Evolutionary conservation across 176 grass and related monocot species (phyloP).

Genomic region (Rhynchospora pubera): DNA sequence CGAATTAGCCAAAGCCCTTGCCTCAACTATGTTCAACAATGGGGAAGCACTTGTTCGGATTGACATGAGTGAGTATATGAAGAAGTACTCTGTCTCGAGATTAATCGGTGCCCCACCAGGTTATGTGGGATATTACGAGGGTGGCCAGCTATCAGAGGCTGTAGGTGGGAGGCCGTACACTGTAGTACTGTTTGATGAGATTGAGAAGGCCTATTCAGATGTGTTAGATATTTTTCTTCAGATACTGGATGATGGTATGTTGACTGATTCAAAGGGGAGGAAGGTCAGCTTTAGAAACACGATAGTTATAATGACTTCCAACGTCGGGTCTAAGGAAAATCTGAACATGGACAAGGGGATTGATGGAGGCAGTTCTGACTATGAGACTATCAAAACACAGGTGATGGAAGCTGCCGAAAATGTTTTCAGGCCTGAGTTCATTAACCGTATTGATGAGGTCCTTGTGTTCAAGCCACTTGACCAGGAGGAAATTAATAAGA

Average conservation of each 20-base stretch:
- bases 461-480: slow-evolving; percentile 94
- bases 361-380: slow-evolving; percentile 39
- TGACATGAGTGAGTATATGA: slow-evolving; percentile 99
- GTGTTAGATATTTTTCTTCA: slow-evolving; percentile 97
- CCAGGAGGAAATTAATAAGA: slow-evolving; percentile 66
- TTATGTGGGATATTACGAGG: slow-evolving; percentile 96
- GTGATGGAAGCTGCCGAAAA: slow-evolving; percentile 96
- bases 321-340: slow-evolving; percentile 93
- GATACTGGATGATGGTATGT: slow-evolving; percentile 85
- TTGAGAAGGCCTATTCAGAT: slow-evolving; percentile 96
- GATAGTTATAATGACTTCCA: slow-evolving; percentile 97
- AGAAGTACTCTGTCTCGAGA: slow-evolving; percentile 91
- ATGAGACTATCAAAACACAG: slow-evolving; percentile 81
- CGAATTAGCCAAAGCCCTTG: slow-evolving; percentile 85
- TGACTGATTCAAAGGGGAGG: slow-evolving; percentile 90
- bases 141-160: slow-evolving; percentile 83
- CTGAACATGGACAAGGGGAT: slow-evolving; percentile 75
- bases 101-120: slow-evolving; percentile 87
- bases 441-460: slow-evolving; percentile 94
- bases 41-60: slow-evolving; percentile 97
- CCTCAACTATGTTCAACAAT: slow-evolving; percentile 92
- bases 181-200: slow-evolving; percentile 94
- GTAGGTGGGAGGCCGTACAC: slow-evolving; percentile 80
- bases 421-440: slow-evolving; percentile 89
- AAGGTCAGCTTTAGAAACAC: slow-evolving; percentile 83